A percentile compares a stretch with the other conserved stretches of the same genome.
Evolutionary conservation across 495 filamentous ascomycete genomes (phyloP).

Genomic region (Aspergillus heteromorphus): DNA sequence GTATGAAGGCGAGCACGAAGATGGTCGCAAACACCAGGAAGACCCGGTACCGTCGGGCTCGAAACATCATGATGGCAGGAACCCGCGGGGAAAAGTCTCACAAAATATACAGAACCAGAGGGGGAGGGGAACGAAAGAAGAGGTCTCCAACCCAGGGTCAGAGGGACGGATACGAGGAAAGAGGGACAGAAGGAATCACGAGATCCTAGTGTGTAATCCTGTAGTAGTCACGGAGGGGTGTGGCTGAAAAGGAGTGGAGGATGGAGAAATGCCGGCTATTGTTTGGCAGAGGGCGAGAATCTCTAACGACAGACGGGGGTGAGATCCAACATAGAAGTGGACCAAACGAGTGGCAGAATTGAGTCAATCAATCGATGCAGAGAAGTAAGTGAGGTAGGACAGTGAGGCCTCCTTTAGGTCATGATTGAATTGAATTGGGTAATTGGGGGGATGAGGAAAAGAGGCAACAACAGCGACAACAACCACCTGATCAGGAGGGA

Average conservation of each 20-base stretch:
- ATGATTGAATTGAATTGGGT: neutral
- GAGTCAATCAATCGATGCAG: neutral
- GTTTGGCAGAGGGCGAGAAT: neutral
- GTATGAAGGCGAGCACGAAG: slow-evolving; percentile 58
- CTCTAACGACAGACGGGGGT: neutral
- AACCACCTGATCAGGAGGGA: neutral
- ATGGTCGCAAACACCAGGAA: slow-evolving; percentile 66
- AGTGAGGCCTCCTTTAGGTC: neutral
- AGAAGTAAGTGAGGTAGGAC: neutral
- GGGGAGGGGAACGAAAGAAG: neutral
- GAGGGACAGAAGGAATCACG: neutral
- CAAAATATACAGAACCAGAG: neutral
- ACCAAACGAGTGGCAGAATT: neutral
- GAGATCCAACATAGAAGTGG: neutral
- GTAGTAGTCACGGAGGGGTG: neutral
- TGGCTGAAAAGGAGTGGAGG: neutral
- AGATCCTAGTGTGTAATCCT: too few species aligned
- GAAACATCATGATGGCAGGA: slow-evolving; percentile 51
- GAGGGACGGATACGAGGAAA: slow-evolving; percentile 1
- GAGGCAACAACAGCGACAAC: neutral
- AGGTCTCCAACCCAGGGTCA: neutral
- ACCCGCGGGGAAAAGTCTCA: neutral
- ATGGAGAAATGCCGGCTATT: neutral
- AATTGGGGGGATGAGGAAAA: neutral
- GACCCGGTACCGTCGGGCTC: slow-evolving; percentile 70